Evolutionary conservation across 176 grass and related monocot genomes (phyloP).

Genomic region (Cymbopogon citratus): DNA sequence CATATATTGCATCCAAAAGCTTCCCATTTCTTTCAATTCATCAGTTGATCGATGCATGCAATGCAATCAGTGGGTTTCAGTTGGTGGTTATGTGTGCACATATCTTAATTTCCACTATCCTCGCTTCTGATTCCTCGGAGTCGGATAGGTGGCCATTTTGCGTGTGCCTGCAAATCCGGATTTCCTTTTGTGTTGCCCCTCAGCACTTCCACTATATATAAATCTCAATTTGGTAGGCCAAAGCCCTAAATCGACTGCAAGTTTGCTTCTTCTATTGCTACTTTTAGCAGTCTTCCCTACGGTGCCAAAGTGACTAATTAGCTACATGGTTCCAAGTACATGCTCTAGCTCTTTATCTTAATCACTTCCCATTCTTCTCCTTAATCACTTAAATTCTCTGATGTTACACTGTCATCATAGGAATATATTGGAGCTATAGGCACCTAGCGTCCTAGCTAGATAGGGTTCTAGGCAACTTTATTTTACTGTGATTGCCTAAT

Average conservation of each 20-base stretch:
- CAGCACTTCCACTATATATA: slow-evolving; percentile 21
- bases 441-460: not conserved
- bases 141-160: not conserved
- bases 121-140: slow-evolving; percentile 39
- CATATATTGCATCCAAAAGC: not conserved
- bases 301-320: not conserved
- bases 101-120: slow-evolving; percentile 24
- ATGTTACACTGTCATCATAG: not conserved
- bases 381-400: not conserved
- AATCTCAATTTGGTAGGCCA: slow-evolving; percentile 5
- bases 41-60: not conserved
- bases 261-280: slow-evolving; percentile 8
- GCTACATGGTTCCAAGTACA: not conserved
- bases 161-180: not conserved
- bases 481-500: not conserved
- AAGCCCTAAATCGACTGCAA: not conserved
- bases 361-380: not conserved
- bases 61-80: not conserved
- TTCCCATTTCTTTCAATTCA: not conserved
- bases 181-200: not conserved
- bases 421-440: not conserved
- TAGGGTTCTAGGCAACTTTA: slow-evolving; percentile 19
- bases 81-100: slow-evolving; percentile 6
- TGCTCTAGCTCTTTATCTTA: not conserved
- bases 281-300: slow-evolving; percentile 6